Evolutionary conservation across 2,329 filamentous ascomycete species (phyloP).

Genomic region (Sporothrix humicola): DNA sequence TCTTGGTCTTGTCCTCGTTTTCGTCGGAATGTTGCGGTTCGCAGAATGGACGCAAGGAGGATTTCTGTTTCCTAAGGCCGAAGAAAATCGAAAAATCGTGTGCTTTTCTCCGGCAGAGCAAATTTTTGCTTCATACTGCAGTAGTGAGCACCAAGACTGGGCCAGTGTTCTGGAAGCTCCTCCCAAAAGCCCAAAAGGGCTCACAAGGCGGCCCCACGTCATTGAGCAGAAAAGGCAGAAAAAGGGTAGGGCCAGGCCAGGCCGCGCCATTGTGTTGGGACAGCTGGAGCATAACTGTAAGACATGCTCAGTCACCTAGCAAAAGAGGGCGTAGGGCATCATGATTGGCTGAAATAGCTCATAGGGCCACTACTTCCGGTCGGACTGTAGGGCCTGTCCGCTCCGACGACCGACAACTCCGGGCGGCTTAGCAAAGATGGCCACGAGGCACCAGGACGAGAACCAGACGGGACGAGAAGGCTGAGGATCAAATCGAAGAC

Average conservation of each 20-base stretch:
- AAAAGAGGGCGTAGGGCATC: neutral
- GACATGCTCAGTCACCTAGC: conserved; percentile 6
- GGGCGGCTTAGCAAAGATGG: conserved; percentile 3
- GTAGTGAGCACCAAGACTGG: neutral
- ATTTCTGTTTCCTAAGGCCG: conserved; percentile 15
- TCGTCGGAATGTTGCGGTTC: neutral
- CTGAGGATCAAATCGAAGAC: too few species aligned
- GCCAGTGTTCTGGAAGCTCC: conserved; percentile 35
- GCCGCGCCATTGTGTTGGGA: neutral
- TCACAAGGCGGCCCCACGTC: conserved; percentile 19
- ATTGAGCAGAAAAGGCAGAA: conserved; percentile 13
- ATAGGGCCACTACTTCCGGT: neutral
- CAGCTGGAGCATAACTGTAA: neutral
- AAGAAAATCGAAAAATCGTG: neutral
- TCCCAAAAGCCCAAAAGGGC: neutral
- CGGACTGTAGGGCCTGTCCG: conserved; percentile 33
- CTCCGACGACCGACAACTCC: conserved; percentile 28
- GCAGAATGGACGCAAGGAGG: neutral
- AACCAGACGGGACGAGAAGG: conserved; percentile 11
- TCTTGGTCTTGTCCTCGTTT: neutral
- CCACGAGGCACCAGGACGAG: neutral
- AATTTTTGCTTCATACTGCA: conserved; percentile 1
- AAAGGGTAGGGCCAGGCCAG: neutral
- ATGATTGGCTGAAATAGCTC: conserved; percentile 30
- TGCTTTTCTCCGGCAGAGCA: conserved; percentile 2